Conservation (phyloP, 768 basidiomycete species). For the Agrocybe praecox region DNA sequence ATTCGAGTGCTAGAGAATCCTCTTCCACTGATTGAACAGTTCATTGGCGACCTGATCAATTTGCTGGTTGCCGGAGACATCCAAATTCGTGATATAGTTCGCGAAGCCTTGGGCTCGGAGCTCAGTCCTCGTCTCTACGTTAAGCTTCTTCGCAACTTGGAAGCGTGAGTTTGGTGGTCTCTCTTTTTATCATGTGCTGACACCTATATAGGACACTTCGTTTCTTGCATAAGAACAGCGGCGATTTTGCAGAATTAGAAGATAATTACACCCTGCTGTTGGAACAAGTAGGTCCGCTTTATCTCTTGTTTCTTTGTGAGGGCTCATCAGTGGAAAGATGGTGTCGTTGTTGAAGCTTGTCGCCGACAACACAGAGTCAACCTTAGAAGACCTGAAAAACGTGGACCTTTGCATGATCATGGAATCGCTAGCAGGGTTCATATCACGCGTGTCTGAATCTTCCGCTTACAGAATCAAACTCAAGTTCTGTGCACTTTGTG, state of each 20-base stretch:
- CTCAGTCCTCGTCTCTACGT: constrained; percentile 71
- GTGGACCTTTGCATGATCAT: constrained; percentile 68
- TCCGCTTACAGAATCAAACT: constrained; percentile 64
- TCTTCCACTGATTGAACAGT: constrained; percentile 57
- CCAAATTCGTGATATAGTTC: constrained; percentile 74
- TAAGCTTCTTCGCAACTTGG: constrained; percentile 68
- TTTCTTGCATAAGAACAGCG: constrained; percentile 24
- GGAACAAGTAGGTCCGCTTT: constrained; percentile 60
- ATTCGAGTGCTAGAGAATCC: constrained; percentile 68
- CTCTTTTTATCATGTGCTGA: background rate
- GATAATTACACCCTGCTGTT: constrained; percentile 55
- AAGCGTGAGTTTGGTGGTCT: constrained; percentile 56
- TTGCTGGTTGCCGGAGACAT: constrained; percentile 65
- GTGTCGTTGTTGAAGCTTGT: constrained; percentile 76
- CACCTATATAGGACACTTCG: constrained; percentile 4
- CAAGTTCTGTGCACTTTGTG: constrained; percentile 76
- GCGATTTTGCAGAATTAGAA: constrained; percentile 35
- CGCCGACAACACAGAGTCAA: constrained; percentile 67
- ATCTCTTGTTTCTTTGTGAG: background rate
- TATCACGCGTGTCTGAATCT: constrained; percentile 59
- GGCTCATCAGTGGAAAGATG: constrained; percentile 45
- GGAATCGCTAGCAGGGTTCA: constrained; percentile 61
- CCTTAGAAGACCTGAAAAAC: constrained; percentile 59
- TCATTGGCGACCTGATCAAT: constrained; percentile 70
- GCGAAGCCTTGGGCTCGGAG: constrained; percentile 81